These are phyloP conservation scores for Neurospora hispaniola DNA, from an alignment of 495 filamentous ascomycete species.

Conservation along the genomic window DNA sequence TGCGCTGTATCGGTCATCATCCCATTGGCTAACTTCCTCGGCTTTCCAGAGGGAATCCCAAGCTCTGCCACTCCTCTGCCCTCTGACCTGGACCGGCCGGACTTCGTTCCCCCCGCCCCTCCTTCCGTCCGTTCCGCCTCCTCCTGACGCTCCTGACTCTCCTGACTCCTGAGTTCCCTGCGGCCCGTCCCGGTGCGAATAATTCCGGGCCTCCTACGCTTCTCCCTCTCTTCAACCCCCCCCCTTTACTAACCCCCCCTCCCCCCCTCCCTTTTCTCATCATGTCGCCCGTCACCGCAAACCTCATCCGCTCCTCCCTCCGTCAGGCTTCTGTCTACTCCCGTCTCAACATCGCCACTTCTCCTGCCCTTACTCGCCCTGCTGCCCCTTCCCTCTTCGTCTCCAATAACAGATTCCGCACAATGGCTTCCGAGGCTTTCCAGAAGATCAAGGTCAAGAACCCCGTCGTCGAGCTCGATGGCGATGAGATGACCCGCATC, in stretches of 20 bases:
- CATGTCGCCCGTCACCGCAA: constrained; percentile 21
- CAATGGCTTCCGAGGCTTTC: constrained; percentile 26
- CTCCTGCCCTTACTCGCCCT: background rate
- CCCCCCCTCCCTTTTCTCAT: constrained; percentile 6
- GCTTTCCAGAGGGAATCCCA: background rate
- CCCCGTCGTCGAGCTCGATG: constrained; percentile 92
- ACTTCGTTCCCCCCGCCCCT: background rate
- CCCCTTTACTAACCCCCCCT: constrained; percentile 7
- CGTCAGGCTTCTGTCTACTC: constrained; percentile 9
- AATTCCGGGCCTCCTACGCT: constrained; percentile 1
- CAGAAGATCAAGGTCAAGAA: constrained; percentile 94
- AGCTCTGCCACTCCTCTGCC: background rate
- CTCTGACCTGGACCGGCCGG: background rate
- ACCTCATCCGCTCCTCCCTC: constrained; percentile 20
- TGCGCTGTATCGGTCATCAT: background rate
- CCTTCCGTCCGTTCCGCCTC: background rate
- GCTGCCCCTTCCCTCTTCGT: constrained; percentile 13
- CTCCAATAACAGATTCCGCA: constrained; percentile 25
- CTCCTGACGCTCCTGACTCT: background rate
- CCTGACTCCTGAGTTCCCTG: background rate
- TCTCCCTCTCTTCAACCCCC: constrained; percentile 2
- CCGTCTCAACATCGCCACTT: constrained; percentile 2
- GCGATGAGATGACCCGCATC: constrained; percentile 98
- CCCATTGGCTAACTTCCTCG: constrained; percentile 2
- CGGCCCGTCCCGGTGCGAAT: constrained; percentile 16